phyloP scores from a whole-genome alignment of 768 basidiomycete genomes.

The Crucibulum laeve region DNA sequence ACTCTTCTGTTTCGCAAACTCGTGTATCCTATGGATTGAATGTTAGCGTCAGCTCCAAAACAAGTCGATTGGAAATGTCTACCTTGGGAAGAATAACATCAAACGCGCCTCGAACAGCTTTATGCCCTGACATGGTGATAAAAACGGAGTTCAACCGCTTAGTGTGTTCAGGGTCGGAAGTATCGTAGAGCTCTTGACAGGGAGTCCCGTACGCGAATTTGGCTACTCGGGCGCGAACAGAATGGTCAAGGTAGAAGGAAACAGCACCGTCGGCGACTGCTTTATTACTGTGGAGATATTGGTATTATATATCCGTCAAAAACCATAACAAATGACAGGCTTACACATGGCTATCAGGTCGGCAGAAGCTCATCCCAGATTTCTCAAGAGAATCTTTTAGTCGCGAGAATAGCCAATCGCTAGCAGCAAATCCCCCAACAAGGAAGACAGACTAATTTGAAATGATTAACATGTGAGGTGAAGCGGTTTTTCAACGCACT shows the following conservation, averaged over 20 bases:
- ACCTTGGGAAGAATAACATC: constrained; percentile 40
- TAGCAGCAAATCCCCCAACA: constrained; percentile 58
- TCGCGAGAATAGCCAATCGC: constrained; percentile 45
- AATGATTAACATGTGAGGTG: no score
- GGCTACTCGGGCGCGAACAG: constrained; percentile 43
- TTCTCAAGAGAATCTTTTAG: constrained; percentile 33
- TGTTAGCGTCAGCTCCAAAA: not conserved
- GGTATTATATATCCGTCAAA: not conserved
- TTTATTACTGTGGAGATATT: constrained; percentile 23
- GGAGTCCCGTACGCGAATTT: constrained; percentile 44
- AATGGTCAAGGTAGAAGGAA: constrained; percentile 40
- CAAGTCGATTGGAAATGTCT: not conserved
- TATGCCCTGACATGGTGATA: constrained; percentile 30
- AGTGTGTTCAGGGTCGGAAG: constrained; percentile 33
- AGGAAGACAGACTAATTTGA: constrained; percentile 35
- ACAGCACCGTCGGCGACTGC: constrained; percentile 51
- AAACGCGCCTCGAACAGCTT: constrained; percentile 34
- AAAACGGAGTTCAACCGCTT: constrained; percentile 24
- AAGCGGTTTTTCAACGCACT: no score
- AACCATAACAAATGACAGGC: constrained; percentile 9
- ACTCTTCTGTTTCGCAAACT: constrained; percentile 41
- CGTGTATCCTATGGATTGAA: constrained; percentile 32
- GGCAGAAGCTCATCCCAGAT: constrained; percentile 35
- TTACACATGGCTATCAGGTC: constrained; percentile 53
- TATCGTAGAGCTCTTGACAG: constrained; percentile 29